Conservation (phyloP, 495 filamentous ascomycete species). For the Barbatosphaeria neglecta region DNA sequence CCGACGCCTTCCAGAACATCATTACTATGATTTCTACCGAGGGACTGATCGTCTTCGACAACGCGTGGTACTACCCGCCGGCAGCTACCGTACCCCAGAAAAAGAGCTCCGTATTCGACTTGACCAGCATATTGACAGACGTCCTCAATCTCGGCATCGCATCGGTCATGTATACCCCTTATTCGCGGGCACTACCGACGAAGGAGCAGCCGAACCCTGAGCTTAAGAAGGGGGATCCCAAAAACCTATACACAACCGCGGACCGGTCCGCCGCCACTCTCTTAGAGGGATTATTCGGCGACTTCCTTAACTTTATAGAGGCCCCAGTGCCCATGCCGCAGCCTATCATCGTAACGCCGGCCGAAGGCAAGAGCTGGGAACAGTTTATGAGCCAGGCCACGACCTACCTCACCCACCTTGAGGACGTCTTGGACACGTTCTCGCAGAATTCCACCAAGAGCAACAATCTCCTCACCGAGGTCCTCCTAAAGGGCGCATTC, state of each 20-base stretch:
- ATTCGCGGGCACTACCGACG: not conserved
- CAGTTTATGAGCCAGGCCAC: conserved; percentile 14
- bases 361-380: not conserved
- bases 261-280: not conserved
- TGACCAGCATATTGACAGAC: not conserved
- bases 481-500: not conserved
- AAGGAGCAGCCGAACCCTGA: no score
- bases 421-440: conserved; percentile 12
- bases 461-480: not conserved
- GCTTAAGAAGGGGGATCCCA: no score
- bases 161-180: not conserved
- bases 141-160: not conserved
- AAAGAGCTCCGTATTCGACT: not conserved
- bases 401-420: conserved; percentile 11
- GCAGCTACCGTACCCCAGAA: not conserved
- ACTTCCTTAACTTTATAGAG: not conserved
- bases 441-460: conserved; percentile 7
- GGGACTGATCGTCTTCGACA: not conserved
- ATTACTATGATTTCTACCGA: not conserved
- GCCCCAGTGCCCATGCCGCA: not conserved
- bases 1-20: not conserved
- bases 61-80: not conserved
- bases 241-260: not conserved
- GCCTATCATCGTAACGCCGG: not conserved
- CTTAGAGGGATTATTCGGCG: not conserved